Conservation (phyloP, 176 grass and related monocot species). For the Aegilops longissima region DNA sequence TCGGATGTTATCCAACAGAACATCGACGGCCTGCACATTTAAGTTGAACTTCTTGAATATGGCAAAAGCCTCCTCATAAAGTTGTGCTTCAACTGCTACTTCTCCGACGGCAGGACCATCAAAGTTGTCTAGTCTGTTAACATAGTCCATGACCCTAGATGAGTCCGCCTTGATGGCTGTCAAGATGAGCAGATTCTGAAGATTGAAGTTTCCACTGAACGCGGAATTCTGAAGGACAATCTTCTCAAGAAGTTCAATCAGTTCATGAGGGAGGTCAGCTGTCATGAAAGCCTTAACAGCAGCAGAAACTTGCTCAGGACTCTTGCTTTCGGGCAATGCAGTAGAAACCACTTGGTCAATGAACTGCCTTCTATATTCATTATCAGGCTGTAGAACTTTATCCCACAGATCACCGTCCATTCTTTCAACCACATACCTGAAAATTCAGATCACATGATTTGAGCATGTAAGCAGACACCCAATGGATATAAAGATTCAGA, state of each 20-base stretch:
- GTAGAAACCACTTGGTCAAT: constrained; percentile 99
- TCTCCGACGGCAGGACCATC: constrained; percentile 98
- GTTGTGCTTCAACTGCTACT: constrained; percentile 92
- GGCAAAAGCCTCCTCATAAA: constrained; percentile 96
- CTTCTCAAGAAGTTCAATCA: constrained; percentile 98
- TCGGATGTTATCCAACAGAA: constrained; percentile 80
- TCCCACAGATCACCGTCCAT: constrained; percentile 99
- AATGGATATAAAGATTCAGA: not conserved
- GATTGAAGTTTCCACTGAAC: constrained; percentile 96
- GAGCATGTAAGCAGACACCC: constrained; percentile 7
- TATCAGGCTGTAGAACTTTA: constrained; percentile 93
- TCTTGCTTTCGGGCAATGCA: constrained; percentile 97
- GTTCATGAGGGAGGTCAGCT: constrained; percentile 92
- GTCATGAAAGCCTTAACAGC: constrained; percentile 99
- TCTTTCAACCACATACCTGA: constrained; percentile 96
- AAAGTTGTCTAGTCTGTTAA: constrained; percentile 98
- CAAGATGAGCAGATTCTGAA: constrained; percentile 96
- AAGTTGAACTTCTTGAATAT: constrained; percentile 99
- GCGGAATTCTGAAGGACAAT: constrained; percentile 98
- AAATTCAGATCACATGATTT: constrained; percentile 29
- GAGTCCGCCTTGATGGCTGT: constrained; percentile 96
- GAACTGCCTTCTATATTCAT: constrained; percentile 96
- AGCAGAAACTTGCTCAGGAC: constrained; percentile 97
- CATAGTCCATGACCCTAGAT: constrained; percentile 96
- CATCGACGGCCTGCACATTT: constrained; percentile 96